These are phyloP conservation scores for Omphalotus guepiniiformis DNA, from an alignment of 768 basidiomycete species.

Conservation along the genomic window DNA sequence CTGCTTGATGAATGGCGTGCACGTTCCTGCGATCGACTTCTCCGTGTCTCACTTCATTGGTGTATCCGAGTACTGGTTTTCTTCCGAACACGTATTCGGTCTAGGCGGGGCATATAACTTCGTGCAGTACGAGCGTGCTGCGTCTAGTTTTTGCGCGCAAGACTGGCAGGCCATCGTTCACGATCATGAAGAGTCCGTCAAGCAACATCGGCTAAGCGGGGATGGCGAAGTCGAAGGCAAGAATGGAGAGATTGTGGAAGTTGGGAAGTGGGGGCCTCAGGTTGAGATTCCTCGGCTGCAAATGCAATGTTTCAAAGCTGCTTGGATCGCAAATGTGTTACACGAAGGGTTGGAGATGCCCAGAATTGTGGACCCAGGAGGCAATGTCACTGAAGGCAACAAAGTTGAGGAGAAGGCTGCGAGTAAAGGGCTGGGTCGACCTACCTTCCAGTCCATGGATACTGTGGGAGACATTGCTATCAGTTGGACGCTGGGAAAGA, in stretches of 20 bases:
- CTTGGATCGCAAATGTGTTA: conserved; percentile 94
- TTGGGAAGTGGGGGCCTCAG: conserved; percentile 64
- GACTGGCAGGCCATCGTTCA: conserved; percentile 74
- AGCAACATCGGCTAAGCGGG: conserved; percentile 45
- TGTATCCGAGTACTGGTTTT: conserved; percentile 99
- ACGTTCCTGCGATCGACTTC: conserved; percentile 94
- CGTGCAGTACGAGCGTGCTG: conserved; percentile 92
- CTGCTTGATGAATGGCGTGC: conserved; percentile 92
- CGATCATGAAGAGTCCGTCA: conserved; percentile 54
- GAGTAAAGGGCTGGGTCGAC: conserved; percentile 76
- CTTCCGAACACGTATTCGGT: conserved; percentile 94
- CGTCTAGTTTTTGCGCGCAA: conserved; percentile 75
- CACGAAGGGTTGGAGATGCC: conserved; percentile 97
- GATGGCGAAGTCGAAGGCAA: conserved; percentile 58
- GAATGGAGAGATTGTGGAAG: conserved; percentile 56
- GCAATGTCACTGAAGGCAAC: conserved; percentile 70
- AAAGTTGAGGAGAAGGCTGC: conserved; percentile 73
- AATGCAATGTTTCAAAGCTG: conserved; percentile 99
- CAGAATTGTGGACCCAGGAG: conserved; percentile 80
- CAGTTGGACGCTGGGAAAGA: conserved; percentile 97
- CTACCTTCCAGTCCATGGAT: conserved; percentile 91
- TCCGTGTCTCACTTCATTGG: conserved; percentile 92
- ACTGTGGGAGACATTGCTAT: conserved; percentile 91
- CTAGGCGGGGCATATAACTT: conserved; percentile 95
- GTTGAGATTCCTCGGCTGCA: conserved; percentile 84